phyloP scores from a whole-genome alignment of 1,139 yeast genomes.

The Saccharomycopsis crataegensis region DNA sequence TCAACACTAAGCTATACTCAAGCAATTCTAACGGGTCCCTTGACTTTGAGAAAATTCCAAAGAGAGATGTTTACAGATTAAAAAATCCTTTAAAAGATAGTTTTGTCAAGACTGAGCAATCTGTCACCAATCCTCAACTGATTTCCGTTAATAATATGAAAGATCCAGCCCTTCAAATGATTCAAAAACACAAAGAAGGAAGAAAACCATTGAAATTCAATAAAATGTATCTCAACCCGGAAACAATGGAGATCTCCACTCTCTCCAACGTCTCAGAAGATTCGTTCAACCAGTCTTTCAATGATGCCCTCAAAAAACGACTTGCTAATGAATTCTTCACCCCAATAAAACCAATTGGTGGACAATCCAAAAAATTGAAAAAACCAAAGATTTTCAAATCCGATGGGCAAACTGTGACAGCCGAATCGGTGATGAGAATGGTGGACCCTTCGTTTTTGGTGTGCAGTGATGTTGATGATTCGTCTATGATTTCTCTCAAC shows the following conservation, averaged over 20 bases:
- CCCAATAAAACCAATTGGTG: constrained; percentile 2
- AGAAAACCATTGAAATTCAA: constrained; percentile 6
- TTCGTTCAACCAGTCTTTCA: constrained; percentile 13
- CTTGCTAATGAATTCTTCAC: constrained; percentile 11
- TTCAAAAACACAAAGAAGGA: constrained; percentile 4
- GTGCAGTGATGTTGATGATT: constrained; percentile 19
- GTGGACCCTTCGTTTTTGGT: constrained; percentile 32
- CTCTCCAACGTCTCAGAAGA: constrained; percentile 1
- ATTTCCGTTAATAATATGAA: not conserved
- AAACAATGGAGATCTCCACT: constrained; percentile 8
- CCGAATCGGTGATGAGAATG: constrained; percentile 33
- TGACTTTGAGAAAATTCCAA: constrained; percentile 7
- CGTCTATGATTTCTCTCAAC: constrained; percentile 16
- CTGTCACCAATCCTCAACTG: not conserved
- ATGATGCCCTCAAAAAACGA: constrained; percentile 8
- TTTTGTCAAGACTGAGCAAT: constrained; percentile 1
- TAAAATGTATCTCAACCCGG: constrained; percentile 8
- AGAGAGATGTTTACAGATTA: constrained; percentile 14
- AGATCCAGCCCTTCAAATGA: constrained; percentile 14
- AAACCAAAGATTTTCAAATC: constrained; percentile 19
- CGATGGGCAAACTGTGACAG: constrained; percentile 19
- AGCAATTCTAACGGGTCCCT: not conserved
- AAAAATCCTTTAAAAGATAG: constrained; percentile 12
- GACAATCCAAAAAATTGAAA: constrained; percentile 14
- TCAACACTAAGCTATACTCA: not conserved